Evolutionary conservation across 2,329 filamentous ascomycete genomes (phyloP).

Genomic region (Daldinia sp.): DNA sequence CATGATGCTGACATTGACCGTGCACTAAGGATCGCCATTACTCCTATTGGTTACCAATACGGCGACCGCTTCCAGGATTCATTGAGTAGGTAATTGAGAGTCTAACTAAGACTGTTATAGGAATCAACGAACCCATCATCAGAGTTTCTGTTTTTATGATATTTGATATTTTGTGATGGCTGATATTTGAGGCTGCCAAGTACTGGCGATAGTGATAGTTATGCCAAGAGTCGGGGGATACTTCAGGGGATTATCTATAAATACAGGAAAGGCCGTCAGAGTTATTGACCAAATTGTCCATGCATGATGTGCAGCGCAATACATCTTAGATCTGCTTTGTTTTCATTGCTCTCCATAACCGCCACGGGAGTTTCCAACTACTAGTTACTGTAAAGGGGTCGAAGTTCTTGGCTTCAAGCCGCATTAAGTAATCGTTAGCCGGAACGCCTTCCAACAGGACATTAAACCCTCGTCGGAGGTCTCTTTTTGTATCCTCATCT

Average conservation of each 20-base stretch:
- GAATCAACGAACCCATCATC: not conserved
- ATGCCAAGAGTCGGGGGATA: not conserved
- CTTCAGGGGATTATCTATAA: not conserved
- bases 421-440: conserved; percentile 81
- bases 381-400: conserved; percentile 78
- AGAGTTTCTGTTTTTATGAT: not conserved
- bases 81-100: not conserved
- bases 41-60: not conserved
- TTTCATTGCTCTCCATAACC: conserved; percentile 67
- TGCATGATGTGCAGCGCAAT: not conserved
- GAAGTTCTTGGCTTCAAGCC: conserved; percentile 84
- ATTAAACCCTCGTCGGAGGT: conserved; percentile 75
- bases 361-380: conserved; percentile 89
- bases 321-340: conserved; percentile 59
- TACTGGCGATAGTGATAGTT: not conserved
- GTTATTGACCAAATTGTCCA: not conserved
- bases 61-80: not conserved
- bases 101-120: not conserved
- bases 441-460: conserved; percentile 84
- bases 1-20: conserved; percentile 12
- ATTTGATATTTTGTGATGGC: not conserved
- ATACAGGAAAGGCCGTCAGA: not conserved
- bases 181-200: no score
- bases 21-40: conserved; percentile 14
- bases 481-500: conserved; percentile 54